Conservation (phyloP, 257 asterid species). For the Primulina eburnea region DNA sequence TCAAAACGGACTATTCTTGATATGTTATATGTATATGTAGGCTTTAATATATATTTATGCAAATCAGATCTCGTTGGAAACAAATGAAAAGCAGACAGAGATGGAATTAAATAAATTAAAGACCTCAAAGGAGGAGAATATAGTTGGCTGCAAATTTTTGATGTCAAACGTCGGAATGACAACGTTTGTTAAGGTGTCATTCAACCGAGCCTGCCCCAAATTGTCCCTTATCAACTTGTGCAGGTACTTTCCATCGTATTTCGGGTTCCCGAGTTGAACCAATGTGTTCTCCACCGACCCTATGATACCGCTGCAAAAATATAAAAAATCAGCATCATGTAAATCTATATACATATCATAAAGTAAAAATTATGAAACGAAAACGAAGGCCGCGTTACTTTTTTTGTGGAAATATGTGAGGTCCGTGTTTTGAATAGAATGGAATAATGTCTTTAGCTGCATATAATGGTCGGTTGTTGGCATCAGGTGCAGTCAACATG, state of each 20-base stretch:
- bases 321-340: not conserved
- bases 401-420: constrained; percentile 39
- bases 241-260: constrained; percentile 46
- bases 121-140: constrained; percentile 54
- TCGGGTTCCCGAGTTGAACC: constrained; percentile 31
- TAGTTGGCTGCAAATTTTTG: constrained; percentile 41
- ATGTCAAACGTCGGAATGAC: constrained; percentile 57
- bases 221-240: constrained; percentile 31
- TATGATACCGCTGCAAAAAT: constrained; percentile 30
- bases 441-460: constrained; percentile 54
- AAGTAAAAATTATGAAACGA: no score
- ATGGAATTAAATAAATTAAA: not conserved
- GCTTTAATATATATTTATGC: no score
- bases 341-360: not conserved
- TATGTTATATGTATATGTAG: no score
- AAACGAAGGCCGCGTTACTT: constrained; percentile 5
- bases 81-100: constrained; percentile 18
- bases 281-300: constrained; percentile 32
- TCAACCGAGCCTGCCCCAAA: constrained; percentile 40
- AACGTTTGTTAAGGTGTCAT: constrained; percentile 45
- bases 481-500: constrained; percentile 50
- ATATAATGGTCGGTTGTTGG: constrained; percentile 39
- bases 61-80: no score
- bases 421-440: constrained; percentile 42
- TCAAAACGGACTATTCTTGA: no score